Evolutionary conservation across 257 asterid genomes (phyloP).

Genomic region (Plantago ovata): DNA sequence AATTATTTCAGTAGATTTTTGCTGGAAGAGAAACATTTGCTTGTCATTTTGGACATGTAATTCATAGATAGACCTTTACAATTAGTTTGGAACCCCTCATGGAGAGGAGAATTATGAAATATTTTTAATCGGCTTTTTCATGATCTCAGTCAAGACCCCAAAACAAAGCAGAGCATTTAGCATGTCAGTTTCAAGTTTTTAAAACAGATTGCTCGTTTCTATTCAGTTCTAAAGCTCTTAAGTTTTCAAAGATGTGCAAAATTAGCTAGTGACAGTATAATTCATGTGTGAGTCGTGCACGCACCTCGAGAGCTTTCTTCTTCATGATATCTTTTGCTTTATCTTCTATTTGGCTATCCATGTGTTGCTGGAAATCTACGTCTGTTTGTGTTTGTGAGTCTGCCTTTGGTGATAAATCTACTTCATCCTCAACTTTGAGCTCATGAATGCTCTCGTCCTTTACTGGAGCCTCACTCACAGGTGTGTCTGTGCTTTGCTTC

Average conservation of each 20-base stretch:
- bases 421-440: slow-evolving; percentile 1
- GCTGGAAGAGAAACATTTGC: no score
- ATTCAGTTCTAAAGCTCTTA: not conserved
- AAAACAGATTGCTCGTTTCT: not conserved
- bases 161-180: no score
- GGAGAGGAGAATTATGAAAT: not conserved
- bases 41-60: no score
- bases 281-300: slow-evolving; percentile 1
- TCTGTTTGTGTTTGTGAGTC: slow-evolving; percentile 4
- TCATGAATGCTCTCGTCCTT: slow-evolving; percentile 4
- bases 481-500: slow-evolving; percentile 9
- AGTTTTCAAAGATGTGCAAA: not conserved
- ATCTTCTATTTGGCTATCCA: slow-evolving; percentile 7
- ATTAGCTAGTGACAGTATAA: not conserved
- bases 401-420: not conserved
- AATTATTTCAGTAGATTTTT: no score
- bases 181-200: no score
- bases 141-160: not conserved
- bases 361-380: slow-evolving; percentile 15
- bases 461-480: not conserved
- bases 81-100: no score
- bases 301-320: slow-evolving; percentile 25
- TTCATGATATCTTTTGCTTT: slow-evolving; percentile 10
- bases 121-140: not conserved
- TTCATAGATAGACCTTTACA: no score